Percentiles rank a stretch among this genome's conserved stretches.
phyloP scores from a whole-genome alignment of 768 basidiomycete species.

The Amanita muscaria region DNA sequence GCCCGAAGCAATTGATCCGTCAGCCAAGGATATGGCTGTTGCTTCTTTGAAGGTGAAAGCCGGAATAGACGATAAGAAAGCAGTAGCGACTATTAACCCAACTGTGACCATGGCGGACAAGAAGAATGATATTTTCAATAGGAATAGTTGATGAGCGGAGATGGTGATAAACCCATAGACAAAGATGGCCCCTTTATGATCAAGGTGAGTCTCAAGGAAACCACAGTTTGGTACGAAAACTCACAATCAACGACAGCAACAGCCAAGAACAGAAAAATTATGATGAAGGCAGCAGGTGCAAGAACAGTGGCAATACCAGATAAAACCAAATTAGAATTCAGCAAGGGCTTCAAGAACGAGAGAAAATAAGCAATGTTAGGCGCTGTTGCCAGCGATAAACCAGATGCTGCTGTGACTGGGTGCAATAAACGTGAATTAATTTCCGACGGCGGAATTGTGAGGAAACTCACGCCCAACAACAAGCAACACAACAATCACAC shows the following conservation, averaged over 20 bases:
- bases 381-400: slow-evolving; percentile 56
- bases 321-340: slow-evolving; percentile 38
- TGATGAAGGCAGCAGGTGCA: slow-evolving; percentile 54
- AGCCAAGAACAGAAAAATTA: slow-evolving; percentile 49
- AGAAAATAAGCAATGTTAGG: slow-evolving; percentile 69
- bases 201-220: slow-evolving; percentile 8
- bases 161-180: slow-evolving; percentile 53
- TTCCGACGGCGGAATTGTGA: slow-evolving; percentile 7
- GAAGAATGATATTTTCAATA: slow-evolving; percentile 59
- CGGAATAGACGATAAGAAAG: slow-evolving; percentile 59
- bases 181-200: slow-evolving; percentile 37
- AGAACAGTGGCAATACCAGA: slow-evolving; percentile 61
- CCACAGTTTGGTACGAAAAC: slow-evolving; percentile 16
- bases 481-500: slow-evolving; percentile 40
- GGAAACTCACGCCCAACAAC: slow-evolving; percentile 50
- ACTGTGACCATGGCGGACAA: slow-evolving; percentile 44
- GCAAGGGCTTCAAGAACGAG: slow-evolving; percentile 50
- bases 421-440: slow-evolving; percentile 3
- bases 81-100: slow-evolving; percentile 59
- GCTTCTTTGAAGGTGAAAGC: slow-evolving; percentile 38
- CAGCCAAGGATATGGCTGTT: slow-evolving; percentile 42
- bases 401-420: slow-evolving; percentile 62
- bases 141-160: slow-evolving; percentile 48
- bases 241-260: slow-evolving; percentile 47
- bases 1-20: slow-evolving; percentile 67